A percentile compares a stretch with the other conserved stretches of the same genome.
phyloP scores from a whole-genome alignment of 768 basidiomycete species.

The Coprinopsis sp. region DNA sequence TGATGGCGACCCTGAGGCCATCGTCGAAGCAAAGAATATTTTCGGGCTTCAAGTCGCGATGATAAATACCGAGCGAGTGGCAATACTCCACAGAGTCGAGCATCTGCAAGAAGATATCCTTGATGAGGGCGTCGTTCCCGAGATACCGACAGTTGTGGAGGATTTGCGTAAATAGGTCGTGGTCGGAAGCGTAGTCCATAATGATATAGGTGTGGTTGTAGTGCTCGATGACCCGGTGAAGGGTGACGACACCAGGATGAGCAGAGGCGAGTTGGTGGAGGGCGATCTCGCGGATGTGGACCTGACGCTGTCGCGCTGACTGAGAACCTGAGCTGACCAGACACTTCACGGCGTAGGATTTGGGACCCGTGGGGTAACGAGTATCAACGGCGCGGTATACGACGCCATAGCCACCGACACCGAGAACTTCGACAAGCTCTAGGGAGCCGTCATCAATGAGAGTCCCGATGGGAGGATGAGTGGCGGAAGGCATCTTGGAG shows the following conservation, averaged over 20 bases:
- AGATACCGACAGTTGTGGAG: constrained; percentile 77
- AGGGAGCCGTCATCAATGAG: constrained; percentile 84
- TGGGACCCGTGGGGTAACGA: constrained; percentile 39
- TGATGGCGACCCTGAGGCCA: constrained; percentile 81
- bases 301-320: constrained; percentile 60
- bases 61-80: constrained; percentile 91
- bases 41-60: constrained; percentile 97
- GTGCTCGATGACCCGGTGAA: constrained; percentile 89
- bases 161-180: constrained; percentile 96
- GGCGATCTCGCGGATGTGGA: constrained; percentile 90
- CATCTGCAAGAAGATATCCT: constrained; percentile 89
- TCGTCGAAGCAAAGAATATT: constrained; percentile 86
- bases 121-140: constrained; percentile 85
- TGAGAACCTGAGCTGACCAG: constrained; percentile 55
- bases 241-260: constrained; percentile 83
- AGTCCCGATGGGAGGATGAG: constrained; percentile 66
- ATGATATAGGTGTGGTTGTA: constrained; percentile 83
- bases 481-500: constrained; percentile 39
- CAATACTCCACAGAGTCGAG: constrained; percentile 94
- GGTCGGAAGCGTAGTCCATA: constrained; percentile 91
- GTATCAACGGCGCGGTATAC: constrained; percentile 87
- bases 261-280: constrained; percentile 78
- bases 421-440: constrained; percentile 85
- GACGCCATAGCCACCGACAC: constrained; percentile 93
- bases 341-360: constrained; percentile 91